Conservation (phyloP, 495 filamentous ascomycete genomes). For the Bombardia bombarda region DNA sequence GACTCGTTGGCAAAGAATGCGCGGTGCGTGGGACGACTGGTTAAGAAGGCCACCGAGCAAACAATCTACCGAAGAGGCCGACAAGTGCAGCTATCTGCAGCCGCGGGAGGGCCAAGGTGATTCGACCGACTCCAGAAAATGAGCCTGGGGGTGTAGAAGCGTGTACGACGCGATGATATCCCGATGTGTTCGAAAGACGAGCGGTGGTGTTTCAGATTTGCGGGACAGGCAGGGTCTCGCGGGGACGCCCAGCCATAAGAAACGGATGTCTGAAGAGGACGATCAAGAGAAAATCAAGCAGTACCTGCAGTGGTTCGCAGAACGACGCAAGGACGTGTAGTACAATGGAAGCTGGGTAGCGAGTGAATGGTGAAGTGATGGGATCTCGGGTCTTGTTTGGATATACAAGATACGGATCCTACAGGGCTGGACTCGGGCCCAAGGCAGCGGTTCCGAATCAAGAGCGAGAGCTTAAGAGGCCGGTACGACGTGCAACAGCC, state of each 20-base stretch:
- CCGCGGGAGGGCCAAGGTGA: no score
- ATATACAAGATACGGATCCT: conserved; percentile 4
- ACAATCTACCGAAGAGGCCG: no score
- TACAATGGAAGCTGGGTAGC: conserved; percentile 4
- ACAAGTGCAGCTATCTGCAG: no score
- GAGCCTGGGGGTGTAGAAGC: no score
- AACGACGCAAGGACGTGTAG: background rate
- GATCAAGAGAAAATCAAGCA: conserved; percentile 37
- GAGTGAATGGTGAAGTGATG: conserved; percentile 3
- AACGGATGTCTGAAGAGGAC: conserved; percentile 21
- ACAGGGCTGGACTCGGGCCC: no score
- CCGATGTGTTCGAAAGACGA: no score
- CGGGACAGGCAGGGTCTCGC: conserved; percentile 15
- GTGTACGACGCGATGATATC: no score
- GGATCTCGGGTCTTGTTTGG: conserved; percentile 7
- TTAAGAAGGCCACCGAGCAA: no score
- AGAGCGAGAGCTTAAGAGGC: background rate
- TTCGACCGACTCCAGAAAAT: no score
- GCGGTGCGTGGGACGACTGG: no score
- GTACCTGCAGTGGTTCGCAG: conserved; percentile 14
- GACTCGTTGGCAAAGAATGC: no score
- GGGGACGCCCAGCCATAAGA: conserved; percentile 5
- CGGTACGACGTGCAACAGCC: background rate
- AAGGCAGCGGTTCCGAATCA: conserved; percentile 7
- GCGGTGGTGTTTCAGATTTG: conserved; percentile 26